A percentile compares a stretch with the other conserved stretches of the same genome.
Evolutionary conservation across 129 eudicot genomes (phyloP).

Genomic region (Tagetes patula): DNA sequence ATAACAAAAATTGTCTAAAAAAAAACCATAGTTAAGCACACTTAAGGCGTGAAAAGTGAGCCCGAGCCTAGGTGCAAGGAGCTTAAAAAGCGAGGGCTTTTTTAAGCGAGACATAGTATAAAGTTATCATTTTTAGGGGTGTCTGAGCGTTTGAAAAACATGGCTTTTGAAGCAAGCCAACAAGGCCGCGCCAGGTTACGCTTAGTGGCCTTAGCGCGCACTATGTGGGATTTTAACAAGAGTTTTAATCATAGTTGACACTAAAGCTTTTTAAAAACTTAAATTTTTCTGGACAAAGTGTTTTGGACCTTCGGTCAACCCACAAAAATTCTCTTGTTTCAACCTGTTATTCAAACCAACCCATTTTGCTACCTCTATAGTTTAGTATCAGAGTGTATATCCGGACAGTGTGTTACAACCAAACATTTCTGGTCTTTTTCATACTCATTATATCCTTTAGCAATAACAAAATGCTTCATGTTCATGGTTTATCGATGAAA

Average conservation of each 20-base stretch:
- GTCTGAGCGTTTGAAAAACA: too few relatives aligned
- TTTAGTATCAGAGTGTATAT: not conserved
- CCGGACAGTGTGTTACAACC: conserved; percentile 4
- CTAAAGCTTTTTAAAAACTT: not conserved
- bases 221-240: too few relatives aligned
- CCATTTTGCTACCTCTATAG: not conserved
- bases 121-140: too few relatives aligned
- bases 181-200: too few relatives aligned
- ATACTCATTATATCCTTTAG: not conserved
- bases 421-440: not conserved
- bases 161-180: too few relatives aligned
- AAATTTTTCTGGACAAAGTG: not conserved
- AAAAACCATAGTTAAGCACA: too few relatives aligned
- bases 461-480: conserved; percentile 7
- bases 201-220: too few relatives aligned
- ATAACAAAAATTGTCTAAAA: not conserved
- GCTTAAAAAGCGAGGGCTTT: too few relatives aligned
- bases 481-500: not conserved
- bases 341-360: not conserved
- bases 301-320: not conserved
- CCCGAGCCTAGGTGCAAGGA: too few relatives aligned
- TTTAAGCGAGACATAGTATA: too few relatives aligned
- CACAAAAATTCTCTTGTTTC: not conserved
- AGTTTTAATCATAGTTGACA: not conserved
- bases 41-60: too few relatives aligned